Percentiles rank a stretch among this genome's conserved stretches.
These are phyloP conservation scores for Colletotrichum costaricense DNA, from an alignment of 2,329 filamentous ascomycete genomes.

Conservation along the genomic window DNA sequence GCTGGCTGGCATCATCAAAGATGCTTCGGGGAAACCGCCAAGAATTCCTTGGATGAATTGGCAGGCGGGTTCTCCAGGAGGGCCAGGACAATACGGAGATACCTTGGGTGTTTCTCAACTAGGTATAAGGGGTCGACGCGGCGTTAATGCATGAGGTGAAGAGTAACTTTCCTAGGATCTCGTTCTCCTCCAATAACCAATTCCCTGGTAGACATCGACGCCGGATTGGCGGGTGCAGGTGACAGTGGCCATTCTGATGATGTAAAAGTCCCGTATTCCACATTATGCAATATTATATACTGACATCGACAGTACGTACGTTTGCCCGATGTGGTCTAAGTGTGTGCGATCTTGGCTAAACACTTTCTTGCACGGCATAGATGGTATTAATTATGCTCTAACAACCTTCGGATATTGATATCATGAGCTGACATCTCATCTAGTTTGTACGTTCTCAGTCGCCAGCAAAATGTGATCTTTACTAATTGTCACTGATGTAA, in stretches of 20 bases:
- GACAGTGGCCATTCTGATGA: background rate
- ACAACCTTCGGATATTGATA: background rate
- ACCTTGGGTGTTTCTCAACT: background rate
- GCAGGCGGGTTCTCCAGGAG: background rate
- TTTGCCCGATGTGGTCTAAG: background rate
- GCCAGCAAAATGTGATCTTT: background rate
- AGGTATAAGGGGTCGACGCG: background rate
- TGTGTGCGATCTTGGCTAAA: background rate
- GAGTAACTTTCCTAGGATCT: conserved; percentile 10
- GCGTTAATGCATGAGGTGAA: background rate
- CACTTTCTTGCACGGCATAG: background rate
- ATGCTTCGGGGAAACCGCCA: background rate
- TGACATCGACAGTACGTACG: conserved; percentile 1
- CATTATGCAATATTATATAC: background rate
- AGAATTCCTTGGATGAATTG: background rate
- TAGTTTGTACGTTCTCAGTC: background rate
- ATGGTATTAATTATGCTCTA: background rate
- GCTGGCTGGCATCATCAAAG: fast-evolving
- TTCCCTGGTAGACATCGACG: fast-evolving
- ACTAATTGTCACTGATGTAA: background rate
- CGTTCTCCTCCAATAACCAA: background rate
- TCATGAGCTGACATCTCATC: background rate
- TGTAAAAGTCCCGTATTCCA: background rate
- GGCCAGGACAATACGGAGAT: background rate
- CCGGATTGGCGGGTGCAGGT: background rate